phyloP scores from a whole-genome alignment of 148 eudicot genomes.

The Rhododendron mucronatum region DNA sequence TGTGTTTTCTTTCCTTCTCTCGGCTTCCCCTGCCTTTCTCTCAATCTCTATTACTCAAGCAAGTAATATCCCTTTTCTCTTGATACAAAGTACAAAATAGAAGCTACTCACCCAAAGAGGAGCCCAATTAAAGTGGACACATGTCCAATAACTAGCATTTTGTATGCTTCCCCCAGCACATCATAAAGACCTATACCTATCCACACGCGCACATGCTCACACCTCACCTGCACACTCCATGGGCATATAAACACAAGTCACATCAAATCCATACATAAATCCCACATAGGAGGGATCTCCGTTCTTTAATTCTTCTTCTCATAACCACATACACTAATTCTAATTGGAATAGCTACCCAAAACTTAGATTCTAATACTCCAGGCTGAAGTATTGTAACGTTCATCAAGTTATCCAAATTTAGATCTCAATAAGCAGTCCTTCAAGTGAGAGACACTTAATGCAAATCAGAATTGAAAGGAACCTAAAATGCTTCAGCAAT shows the following conservation, averaged over 20 bases:
- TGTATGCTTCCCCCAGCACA: background rate
- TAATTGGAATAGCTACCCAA: background rate
- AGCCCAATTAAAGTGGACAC: background rate
- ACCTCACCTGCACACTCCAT: background rate
- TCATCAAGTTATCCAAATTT: background rate
- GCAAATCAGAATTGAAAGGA: background rate
- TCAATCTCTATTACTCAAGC: background rate
- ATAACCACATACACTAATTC: background rate
- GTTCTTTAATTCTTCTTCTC: background rate
- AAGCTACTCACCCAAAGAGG: background rate
- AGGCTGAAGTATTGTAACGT: background rate
- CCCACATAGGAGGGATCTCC: background rate
- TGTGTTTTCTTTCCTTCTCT: background rate
- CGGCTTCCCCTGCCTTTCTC: background rate
- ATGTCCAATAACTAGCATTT: background rate
- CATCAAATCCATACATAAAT: background rate
- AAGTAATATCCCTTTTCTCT: background rate
- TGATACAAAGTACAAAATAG: background rate
- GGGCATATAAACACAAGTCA: background rate
- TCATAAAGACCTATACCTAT: background rate
- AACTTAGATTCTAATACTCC: background rate
- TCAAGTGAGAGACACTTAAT: background rate
- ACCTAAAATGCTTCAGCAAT: background rate
- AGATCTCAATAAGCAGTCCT: background rate
- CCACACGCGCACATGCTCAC: background rate